Base-by-base conservation (phyloP, 768 basidiomycete species). In the Artomyces pyxidatus region DNA sequence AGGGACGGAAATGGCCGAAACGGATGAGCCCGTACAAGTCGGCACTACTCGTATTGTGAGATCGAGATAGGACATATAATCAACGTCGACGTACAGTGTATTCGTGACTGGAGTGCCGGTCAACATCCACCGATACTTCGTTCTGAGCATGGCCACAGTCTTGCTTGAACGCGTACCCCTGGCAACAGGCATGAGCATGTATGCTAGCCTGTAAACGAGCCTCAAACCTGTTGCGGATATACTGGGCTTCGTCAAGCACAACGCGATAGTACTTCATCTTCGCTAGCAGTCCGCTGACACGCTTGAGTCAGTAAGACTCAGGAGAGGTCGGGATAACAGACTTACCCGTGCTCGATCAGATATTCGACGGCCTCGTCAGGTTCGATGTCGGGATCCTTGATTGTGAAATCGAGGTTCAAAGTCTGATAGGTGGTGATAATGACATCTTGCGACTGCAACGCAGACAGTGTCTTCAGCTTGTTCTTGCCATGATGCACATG, bases 381-480 rank as follows among this genome's bases (percentile, higher is more conserved):
- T 16, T 73, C 69, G 2, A 77, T 54, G 52, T 76, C 74, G 35
- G 66, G 64, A 6, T 56, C 55, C 25, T 80, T 80, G 19, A 78
- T 69, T 19, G 58, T 50, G 52, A 83, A 81, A 59, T 89, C 82
- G 30, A 65, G 62, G 45, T 70, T 73, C n/a, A 88, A 66, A 0
- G 83, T 87, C 48, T 83, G 81, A 56, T 88, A 89, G 1, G 86
- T 85, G 1, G 88, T 90, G 45, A 91, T 72, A 21, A 91, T 70
- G 29, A 82, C 80, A 55, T 83, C 80, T 54, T 71, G 75, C 19
- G 72, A 62, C 55, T 71, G 72, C 27, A 86, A 61, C 45, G 73
- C 68, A 0, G 74, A 70, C 1, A 68, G 43, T 58, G 66, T 77
- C 68, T 77, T 81, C 37, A 82, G 64, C 59, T 86, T 85, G 45